Conservation (phyloP, 306 rosid genomes). For the Cicer bijugum region DNA sequence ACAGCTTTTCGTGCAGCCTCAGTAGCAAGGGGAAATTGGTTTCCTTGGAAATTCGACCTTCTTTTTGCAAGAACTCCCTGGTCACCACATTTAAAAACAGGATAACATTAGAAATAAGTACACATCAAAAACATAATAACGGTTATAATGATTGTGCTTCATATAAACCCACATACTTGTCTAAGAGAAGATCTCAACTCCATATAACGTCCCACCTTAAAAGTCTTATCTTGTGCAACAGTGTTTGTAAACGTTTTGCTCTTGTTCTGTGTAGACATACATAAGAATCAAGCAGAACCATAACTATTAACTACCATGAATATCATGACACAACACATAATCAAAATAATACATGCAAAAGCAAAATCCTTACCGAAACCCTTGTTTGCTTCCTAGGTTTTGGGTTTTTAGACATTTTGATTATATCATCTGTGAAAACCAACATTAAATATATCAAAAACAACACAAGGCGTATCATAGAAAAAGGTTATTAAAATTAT, state of each 20-base stretch:
- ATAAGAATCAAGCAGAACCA: slow-evolving; percentile 16
- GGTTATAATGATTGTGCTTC: not conserved
- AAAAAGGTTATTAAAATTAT: not conserved
- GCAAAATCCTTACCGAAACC: slow-evolving; percentile 55
- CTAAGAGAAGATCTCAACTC: slow-evolving; percentile 80
- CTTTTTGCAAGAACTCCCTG: slow-evolving; percentile 84
- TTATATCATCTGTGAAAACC: slow-evolving; percentile 68
- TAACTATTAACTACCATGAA: not conserved
- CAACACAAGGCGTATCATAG: not conserved
- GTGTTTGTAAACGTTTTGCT: slow-evolving; percentile 54
- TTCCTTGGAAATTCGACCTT: slow-evolving; percentile 81
- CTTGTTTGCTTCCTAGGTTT: slow-evolving; percentile 56
- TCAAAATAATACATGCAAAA: not conserved
- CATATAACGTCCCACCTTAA: slow-evolving; percentile 61
- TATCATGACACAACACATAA: not conserved
- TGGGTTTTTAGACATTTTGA: slow-evolving; percentile 71
- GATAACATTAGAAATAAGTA: not conserved
- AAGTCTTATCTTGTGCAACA: slow-evolving; percentile 64
- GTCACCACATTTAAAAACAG: slow-evolving; percentile 5
- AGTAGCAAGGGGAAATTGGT: slow-evolving; percentile 70
- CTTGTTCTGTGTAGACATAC: slow-evolving; percentile 60
- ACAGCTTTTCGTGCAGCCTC: slow-evolving; percentile 79
- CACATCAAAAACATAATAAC: slow-evolving; percentile 6
- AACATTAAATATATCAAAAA: slow-evolving; percentile 13
- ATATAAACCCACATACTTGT: slow-evolving; percentile 58